Evolutionary conservation across 805 yeast genomes (phyloP).

Genomic region (Yamadazyma tumulicola): DNA sequence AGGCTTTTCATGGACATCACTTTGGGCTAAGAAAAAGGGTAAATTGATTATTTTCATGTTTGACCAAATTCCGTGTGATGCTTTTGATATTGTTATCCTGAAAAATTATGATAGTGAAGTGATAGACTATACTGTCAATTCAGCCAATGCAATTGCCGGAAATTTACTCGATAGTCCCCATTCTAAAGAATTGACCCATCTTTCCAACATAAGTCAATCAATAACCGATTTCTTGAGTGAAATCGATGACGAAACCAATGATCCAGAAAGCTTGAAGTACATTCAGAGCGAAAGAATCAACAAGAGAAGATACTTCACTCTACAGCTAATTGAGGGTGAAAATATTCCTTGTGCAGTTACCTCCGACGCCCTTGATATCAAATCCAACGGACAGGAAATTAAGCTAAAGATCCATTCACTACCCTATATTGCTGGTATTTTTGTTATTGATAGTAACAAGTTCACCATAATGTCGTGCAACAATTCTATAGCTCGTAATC

Average conservation of each 20-base stretch:
- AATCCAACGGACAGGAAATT: slow-evolving; percentile 38
- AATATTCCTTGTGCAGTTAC: slow-evolving; percentile 74
- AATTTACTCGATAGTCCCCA: slow-evolving; percentile 19
- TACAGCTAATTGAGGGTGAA: slow-evolving; percentile 39
- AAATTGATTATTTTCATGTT: slow-evolving; percentile 75
- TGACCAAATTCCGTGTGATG: slow-evolving; percentile 70
- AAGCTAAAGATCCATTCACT: slow-evolving; percentile 69
- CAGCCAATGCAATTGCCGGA: slow-evolving; percentile 35
- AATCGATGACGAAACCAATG: slow-evolving; percentile 6
- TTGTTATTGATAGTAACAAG: slow-evolving; percentile 55
- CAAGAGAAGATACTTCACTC: slow-evolving; percentile 59
- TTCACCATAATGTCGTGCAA: slow-evolving; percentile 67
- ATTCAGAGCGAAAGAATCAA: slow-evolving; percentile 39
- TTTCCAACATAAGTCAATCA: slow-evolving; percentile 24
- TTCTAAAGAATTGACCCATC: slow-evolving; percentile 10
- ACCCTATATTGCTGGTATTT: slow-evolving; percentile 85
- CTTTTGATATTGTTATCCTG: slow-evolving; percentile 53
- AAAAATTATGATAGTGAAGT: slow-evolving; percentile 4
- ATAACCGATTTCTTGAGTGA: slow-evolving; percentile 21
- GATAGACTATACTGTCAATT: slow-evolving; percentile 13
- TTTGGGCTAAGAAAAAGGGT: slow-evolving; percentile 83
- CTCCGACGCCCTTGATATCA: slow-evolving; percentile 52
- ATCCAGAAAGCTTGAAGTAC: slow-evolving; percentile 9
- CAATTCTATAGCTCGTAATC: slow-evolving; percentile 69
- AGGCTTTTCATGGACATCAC: slow-evolving; percentile 74